These are phyloP conservation scores for Yamadazyma nakazawae DNA, from an alignment of 805 yeast genomes.

Conservation along the genomic window DNA sequence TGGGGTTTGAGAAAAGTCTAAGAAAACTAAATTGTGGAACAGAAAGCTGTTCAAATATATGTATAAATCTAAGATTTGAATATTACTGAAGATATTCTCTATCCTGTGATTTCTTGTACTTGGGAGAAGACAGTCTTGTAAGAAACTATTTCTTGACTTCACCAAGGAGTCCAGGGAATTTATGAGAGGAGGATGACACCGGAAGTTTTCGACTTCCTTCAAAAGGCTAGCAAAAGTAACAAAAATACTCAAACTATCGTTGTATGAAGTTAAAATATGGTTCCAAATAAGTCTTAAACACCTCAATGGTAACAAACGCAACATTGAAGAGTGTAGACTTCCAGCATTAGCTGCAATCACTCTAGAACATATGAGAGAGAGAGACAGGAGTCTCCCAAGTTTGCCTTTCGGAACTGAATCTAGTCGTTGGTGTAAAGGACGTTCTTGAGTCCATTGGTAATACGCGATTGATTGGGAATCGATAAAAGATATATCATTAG, in stretches of 20 bases:
- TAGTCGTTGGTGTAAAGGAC: constrained; percentile 8
- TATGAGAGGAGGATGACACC: constrained; percentile 19
- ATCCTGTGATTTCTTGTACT: constrained; percentile 24
- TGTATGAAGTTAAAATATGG: constrained; percentile 18
- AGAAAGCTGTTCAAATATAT: constrained; percentile 16
- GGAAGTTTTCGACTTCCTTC: constrained; percentile 15
- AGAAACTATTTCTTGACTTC: background rate
- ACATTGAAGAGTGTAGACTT: constrained; percentile 16
- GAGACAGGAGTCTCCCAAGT: constrained; percentile 12
- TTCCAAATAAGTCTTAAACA: constrained; percentile 36
- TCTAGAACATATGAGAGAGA: constrained; percentile 24
- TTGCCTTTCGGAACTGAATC: background rate
- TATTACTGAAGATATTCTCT: constrained; percentile 34
- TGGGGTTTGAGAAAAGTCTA: constrained; percentile 26
- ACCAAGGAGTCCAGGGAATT: constrained; percentile 1
- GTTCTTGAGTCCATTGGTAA: constrained; percentile 16
- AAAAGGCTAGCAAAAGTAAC: constrained; percentile 26
- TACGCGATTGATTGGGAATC: constrained; percentile 13
- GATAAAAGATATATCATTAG: constrained; percentile 9
- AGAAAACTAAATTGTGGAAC: constrained; percentile 18
- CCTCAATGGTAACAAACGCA: constrained; percentile 23
- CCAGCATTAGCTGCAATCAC: constrained; percentile 28
- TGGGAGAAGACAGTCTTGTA: constrained; percentile 7
- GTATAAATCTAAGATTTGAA: constrained; percentile 21
- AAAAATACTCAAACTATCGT: constrained; percentile 30